Percentiles rank a stretch among this genome's conserved stretches.
Conservation (phyloP, 2,329 filamentous ascomycete genomes). For the Penicillium fuscoglaucum region DNA sequence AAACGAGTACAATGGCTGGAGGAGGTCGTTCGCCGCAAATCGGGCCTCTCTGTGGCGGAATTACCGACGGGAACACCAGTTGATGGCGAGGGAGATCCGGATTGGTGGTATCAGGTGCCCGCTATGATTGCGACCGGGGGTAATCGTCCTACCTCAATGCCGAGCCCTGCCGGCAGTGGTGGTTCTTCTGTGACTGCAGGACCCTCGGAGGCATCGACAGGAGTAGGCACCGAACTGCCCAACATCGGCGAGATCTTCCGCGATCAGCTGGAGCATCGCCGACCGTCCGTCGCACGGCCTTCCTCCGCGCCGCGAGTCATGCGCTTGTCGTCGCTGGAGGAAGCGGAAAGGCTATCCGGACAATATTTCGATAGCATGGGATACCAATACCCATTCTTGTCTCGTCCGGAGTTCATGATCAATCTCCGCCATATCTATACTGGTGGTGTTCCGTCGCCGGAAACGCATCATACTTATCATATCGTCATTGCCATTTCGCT, state of each 20-base stretch:
- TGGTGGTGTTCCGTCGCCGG: conserved; percentile 35
- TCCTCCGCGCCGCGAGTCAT: conserved; percentile 35
- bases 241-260: conserved; percentile 44
- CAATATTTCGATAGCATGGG: conserved; percentile 43
- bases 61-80: conserved; percentile 35
- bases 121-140: conserved; percentile 35
- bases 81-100: conserved; percentile 36
- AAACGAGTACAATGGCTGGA: conserved; percentile 44
- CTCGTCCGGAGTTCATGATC: conserved; percentile 36
- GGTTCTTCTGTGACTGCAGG: conserved; percentile 22
- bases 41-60: conserved; percentile 37
- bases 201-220: conserved; percentile 23
- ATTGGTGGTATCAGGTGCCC: conserved; percentile 44
- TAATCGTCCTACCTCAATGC: conserved; percentile 23
- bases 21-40: conserved; percentile 37
- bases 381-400: conserved; percentile 42
- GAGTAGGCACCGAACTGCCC: conserved; percentile 35
- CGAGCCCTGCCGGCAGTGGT: conserved; percentile 21
- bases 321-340: conserved; percentile 37
- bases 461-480: conserved; percentile 39
- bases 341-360: conserved; percentile 34
- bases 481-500: conserved; percentile 40
- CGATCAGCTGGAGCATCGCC: conserved; percentile 41
- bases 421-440: conserved; percentile 38
- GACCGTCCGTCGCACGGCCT: conserved; percentile 37